Base-by-base conservation (phyloP, 1,284 basidiomycete species). In the Tausonia pullulans region DNA sequence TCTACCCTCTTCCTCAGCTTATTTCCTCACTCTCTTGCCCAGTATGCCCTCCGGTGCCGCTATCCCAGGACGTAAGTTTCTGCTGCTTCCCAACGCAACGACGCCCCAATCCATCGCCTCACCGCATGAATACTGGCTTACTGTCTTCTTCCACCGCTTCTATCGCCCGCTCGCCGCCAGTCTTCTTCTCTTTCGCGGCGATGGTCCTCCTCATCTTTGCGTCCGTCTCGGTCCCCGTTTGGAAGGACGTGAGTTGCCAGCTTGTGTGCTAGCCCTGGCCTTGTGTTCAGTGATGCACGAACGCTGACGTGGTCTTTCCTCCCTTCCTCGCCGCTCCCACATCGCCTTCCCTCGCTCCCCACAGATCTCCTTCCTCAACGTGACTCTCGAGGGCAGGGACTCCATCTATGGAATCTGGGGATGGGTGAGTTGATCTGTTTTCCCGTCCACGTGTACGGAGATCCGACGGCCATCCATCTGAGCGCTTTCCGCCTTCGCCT, bases 111-210 rank as follows among this genome's bases (percentile, higher is more conserved):
- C 27, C 27, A 27, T 27, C 27, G 27, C 27, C 27, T 27, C 27
- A 1, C 27, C 27, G 27, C 27, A 27, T 27, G 27, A 27, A 27
- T 27, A 27, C 27, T 27, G 2, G 27, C 27, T 27, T 27, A 27
- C 2, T 27, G 27, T 27, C 27, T 27, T 27, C 27, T 27, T 27
- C 27, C 27, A 27, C 27, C 27, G 27, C 27, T 27, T 27, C 27
- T 27, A 27, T 27, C 27, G 27, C 27, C 27, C 27, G 27, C 27
- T 27, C 27, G 27, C 27, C 27, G 27, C 46, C 3, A 63, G 62
- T 63, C 57, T 59, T 63, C 62, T 63, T 63, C 57, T 44, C 62
- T n/a, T 54, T 63, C 56, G 62, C 62, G 43, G 62, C 62, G 16
- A 53, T 43, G n/a, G 62, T n/a, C 16, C 58, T 63, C 5, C 57